These are phyloP conservation scores for Candida michaelii DNA, from an alignment of 805 yeast genomes.

Conservation along the genomic window DNA sequence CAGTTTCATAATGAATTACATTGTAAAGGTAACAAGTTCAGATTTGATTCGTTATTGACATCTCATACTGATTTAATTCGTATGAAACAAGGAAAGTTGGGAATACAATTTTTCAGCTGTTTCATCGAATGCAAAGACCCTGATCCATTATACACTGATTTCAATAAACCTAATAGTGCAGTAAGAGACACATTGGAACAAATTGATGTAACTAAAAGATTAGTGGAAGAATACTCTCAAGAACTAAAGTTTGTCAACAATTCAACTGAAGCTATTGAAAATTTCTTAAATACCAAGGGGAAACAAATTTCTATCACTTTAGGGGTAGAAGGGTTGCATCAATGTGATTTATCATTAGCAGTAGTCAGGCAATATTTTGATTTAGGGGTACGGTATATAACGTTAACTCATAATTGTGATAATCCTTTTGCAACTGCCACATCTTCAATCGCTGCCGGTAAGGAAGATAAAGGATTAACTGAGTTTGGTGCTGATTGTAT, in stretches of 20 bases:
- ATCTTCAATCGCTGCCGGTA: conserved; percentile 45
- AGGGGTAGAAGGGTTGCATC: conserved; percentile 58
- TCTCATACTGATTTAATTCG: conserved; percentile 46
- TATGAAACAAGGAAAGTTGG: conserved; percentile 45
- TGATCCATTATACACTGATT: conserved; percentile 43
- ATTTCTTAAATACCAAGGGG: conserved; percentile 30
- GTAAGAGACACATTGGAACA: conserved; percentile 57
- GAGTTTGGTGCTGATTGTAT: conserved; percentile 41
- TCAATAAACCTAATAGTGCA: conserved; percentile 41
- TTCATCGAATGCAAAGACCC: conserved; percentile 46
- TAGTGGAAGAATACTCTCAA: conserved; percentile 36
- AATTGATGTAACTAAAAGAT: conserved; percentile 49
- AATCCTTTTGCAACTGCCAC: conserved; percentile 61
- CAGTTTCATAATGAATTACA: conserved; percentile 43
- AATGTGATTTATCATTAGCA: conserved; percentile 48
- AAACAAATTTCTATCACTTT: conserved; percentile 31
- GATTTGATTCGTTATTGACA: conserved; percentile 33
- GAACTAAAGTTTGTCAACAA: conserved; percentile 40
- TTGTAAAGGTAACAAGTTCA: conserved; percentile 18
- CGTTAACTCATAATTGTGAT: conserved; percentile 56
- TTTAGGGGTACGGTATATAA: conserved; percentile 53
- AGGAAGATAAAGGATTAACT: conserved; percentile 45
- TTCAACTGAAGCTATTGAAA: conserved; percentile 40
- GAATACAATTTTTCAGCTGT: conserved; percentile 52
- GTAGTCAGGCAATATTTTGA: conserved; percentile 50